phyloP scores from a whole-genome alignment of 495 filamentous ascomycete species.

The Penicillium paxilli region DNA sequence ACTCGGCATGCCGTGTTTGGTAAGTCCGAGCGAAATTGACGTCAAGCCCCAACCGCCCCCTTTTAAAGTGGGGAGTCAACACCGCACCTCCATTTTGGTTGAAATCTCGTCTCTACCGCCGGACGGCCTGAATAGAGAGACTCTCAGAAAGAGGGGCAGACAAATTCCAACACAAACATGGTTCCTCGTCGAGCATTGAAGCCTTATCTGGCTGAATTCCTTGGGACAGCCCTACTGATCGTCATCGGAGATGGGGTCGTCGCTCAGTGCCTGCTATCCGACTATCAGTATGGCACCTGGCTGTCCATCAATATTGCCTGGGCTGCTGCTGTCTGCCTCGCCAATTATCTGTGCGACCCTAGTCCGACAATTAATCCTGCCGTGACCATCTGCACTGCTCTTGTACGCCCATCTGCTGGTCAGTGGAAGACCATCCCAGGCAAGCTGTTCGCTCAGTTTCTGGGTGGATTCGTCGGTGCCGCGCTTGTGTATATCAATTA shows the following conservation, averaged over 20 bases:
- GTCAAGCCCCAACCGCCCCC: background rate
- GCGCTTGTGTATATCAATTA: slow-evolving; percentile 38
- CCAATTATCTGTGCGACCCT: slow-evolving; percentile 30
- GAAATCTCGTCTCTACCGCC: background rate
- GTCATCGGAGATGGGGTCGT: slow-evolving; percentile 39
- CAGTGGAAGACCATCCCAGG: slow-evolving; percentile 33
- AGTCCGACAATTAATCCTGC: slow-evolving; percentile 36
- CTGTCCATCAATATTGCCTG: slow-evolving; percentile 39
- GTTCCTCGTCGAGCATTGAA: slow-evolving; percentile 31
- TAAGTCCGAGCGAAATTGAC: background rate
- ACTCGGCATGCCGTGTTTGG: background rate
- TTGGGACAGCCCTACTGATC: slow-evolving; percentile 35
- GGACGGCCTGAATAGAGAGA: background rate
- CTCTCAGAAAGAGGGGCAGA: background rate
- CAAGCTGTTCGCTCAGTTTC: slow-evolving; percentile 32
- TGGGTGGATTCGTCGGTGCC: slow-evolving; percentile 36
- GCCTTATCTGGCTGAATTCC: slow-evolving; percentile 37
- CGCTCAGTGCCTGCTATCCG: slow-evolving; percentile 34
- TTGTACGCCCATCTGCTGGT: slow-evolving; percentile 28
- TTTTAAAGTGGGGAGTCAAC: background rate
- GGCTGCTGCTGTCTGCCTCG: slow-evolving; percentile 33
- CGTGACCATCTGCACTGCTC: slow-evolving; percentile 26
- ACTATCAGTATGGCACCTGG: slow-evolving; percentile 41
- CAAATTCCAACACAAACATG: slow-evolving; percentile 8
- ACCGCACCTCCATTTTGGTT: background rate